These are phyloP conservation scores for Citrus cavaleriei DNA, from an alignment of 345 rosid species.

Conservation along the genomic window DNA sequence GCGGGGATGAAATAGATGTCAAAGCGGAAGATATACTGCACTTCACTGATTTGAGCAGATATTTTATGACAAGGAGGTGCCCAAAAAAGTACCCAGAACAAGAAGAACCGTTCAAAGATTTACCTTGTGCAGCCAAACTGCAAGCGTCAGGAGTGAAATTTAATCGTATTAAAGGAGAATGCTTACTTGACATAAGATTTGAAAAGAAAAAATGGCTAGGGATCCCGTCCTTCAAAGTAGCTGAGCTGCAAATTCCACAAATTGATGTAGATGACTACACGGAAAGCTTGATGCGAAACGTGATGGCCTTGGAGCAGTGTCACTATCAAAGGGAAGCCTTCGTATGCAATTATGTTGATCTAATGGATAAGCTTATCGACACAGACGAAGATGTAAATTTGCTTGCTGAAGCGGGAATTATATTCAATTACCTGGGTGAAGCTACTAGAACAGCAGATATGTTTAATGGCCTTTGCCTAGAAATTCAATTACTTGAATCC, in stretches of 20 bases:
- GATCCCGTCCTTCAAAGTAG: not conserved
- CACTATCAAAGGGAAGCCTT: not conserved
- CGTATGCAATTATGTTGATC: slow-evolving; percentile 1
- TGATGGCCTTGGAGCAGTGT: slow-evolving; percentile 18
- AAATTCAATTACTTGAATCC: accelerated
- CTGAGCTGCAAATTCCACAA: not conserved
- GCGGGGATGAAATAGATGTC: accelerated
- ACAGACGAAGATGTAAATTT: no score
- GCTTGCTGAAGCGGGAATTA: no score
- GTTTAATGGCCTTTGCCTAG: no score
- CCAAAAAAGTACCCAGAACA: no score
- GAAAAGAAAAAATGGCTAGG: not conserved
- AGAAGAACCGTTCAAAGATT: no score
- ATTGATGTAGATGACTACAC: not conserved
- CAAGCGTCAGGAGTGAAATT: slow-evolving; percentile 15
- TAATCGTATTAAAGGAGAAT: not conserved
- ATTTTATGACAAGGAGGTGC: not conserved
- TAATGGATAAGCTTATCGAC: not conserved
- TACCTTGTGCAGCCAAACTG: not conserved
- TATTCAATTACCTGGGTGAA: no score
- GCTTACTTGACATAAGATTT: not conserved
- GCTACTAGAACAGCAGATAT: no score
- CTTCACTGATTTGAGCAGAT: not conserved
- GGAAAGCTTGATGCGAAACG: slow-evolving; percentile 17
- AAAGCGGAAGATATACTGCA: no score